These are phyloP conservation scores for Dipodascus geniculatus DNA, from an alignment of 805 yeast species.

Conservation along the genomic window DNA sequence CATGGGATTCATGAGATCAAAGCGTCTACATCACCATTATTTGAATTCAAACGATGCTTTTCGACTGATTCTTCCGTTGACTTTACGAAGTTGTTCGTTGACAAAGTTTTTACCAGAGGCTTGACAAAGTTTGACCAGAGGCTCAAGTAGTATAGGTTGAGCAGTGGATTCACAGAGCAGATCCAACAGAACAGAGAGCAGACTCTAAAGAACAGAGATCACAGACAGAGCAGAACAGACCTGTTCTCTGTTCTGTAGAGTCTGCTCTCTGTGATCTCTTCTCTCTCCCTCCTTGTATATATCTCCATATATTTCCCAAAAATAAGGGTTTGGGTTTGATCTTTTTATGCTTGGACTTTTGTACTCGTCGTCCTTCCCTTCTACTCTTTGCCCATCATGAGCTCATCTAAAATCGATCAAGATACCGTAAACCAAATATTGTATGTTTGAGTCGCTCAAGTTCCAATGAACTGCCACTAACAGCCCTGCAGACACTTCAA, in stretches of 20 bases:
- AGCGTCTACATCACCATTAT: constrained; percentile 77
- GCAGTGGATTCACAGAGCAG: too few species aligned
- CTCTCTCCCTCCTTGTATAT: too few species aligned
- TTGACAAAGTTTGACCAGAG: too few species aligned
- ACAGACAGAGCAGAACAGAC: too few species aligned
- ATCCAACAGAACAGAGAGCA: too few species aligned
- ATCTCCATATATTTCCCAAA: too few species aligned
- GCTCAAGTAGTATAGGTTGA: too few species aligned
- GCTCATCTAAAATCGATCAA: background rate
- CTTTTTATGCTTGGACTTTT: background rate
- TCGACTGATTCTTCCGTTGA: constrained; percentile 71
- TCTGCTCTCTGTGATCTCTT: too few species aligned
- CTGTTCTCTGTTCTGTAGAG: too few species aligned
- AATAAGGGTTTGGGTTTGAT: background rate
- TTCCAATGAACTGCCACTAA: background rate
- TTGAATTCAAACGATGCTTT: constrained; percentile 89
- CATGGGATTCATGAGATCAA: constrained; percentile 62
- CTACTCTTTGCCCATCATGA: background rate
- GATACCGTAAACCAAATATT: constrained; percentile 2
- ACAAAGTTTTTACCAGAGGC: constrained; percentile 18
- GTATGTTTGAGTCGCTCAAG: constrained; percentile 1
- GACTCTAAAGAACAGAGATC: too few species aligned
- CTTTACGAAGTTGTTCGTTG: constrained; percentile 38
- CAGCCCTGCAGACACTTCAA: constrained; percentile 20
- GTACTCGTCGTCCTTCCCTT: background rate